phyloP scores from a whole-genome alignment of 2,329 filamentous ascomycete species.

The Rhytidhysteron rufulum region DNA sequence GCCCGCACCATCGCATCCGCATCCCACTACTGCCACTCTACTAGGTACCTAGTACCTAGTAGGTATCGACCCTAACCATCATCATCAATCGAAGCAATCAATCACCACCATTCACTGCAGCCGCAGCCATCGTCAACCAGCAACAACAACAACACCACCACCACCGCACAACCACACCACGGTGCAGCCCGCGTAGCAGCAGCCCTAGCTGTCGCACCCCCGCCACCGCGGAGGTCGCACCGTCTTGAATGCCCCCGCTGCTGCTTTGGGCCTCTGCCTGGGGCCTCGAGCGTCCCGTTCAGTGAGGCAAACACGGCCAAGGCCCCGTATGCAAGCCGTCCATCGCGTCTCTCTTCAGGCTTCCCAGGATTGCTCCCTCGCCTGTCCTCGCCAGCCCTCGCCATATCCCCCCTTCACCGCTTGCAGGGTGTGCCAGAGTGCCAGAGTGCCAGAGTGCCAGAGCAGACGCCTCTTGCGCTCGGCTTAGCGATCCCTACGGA shows the following conservation, averaged over 20 bases:
- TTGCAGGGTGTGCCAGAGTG: too few relatives aligned
- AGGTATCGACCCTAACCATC: too few relatives aligned
- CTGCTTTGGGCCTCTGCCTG: neutral
- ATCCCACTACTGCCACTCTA: slow-evolving; percentile 1
- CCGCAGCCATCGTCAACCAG: too few relatives aligned
- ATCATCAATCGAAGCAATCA: too few relatives aligned
- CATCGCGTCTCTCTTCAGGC: neutral
- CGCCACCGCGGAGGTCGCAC: neutral
- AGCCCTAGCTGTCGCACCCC: neutral
- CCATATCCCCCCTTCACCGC: too few relatives aligned
- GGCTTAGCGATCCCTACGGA: neutral
- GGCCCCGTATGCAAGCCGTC: neutral
- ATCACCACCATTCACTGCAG: too few relatives aligned
- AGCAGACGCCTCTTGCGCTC: slow-evolving; percentile 6
- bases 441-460: neutral
- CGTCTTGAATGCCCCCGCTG: neutral
- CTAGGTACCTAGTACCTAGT: too few relatives aligned
- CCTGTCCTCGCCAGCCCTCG: too few relatives aligned
- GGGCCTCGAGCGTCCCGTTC: neutral
- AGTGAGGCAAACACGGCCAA: slow-evolving; percentile 2
- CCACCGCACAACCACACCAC: neutral
- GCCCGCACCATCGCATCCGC: slow-evolving; percentile 2
- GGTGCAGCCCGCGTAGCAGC: neutral
- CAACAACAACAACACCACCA: neutral
- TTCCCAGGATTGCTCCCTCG: neutral